phyloP scores from a whole-genome alignment of 148 eudicot species.

The Beta vulgaris region DNA sequence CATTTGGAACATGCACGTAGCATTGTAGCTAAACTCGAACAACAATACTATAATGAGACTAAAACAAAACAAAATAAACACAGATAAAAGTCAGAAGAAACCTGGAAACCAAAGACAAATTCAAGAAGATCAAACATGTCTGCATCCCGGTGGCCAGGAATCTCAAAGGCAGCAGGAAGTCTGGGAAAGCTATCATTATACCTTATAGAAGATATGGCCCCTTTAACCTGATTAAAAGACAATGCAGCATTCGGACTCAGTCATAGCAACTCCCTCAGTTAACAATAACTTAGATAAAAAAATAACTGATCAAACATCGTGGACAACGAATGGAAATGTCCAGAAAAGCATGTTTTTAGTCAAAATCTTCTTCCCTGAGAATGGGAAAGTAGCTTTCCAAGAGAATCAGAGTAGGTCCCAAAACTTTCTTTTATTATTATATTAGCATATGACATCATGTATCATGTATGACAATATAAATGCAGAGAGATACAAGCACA shows the following conservation, averaged over 20 bases:
- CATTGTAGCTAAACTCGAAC: neutral
- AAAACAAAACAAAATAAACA: neutral
- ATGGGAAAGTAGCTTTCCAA: neutral
- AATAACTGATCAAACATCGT: neutral
- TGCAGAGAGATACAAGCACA: neutral
- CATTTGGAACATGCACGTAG: neutral
- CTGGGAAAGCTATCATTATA: conserved; percentile 71
- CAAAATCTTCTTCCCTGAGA: neutral
- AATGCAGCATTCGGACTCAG: conserved; percentile 15
- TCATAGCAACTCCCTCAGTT: neutral
- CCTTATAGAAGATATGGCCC: conserved; percentile 70
- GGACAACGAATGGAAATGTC: neutral
- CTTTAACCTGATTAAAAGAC: conserved; percentile 64
- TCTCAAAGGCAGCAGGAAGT: conserved; percentile 67
- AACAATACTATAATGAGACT: neutral
- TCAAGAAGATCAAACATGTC: conserved; percentile 98
- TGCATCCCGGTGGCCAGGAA: conserved; percentile 59
- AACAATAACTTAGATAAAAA: neutral
- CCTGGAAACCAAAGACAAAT: conserved; percentile 97
- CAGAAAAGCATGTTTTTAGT: neutral
- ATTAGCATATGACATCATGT: neutral
- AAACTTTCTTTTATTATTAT: neutral
- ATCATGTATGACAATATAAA: neutral
- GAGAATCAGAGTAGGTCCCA: neutral
- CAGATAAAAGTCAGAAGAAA: conserved; percentile 24